These are phyloP conservation scores for Trametes coccinea DNA, from an alignment of 768 basidiomycete species.

Conservation along the genomic window DNA sequence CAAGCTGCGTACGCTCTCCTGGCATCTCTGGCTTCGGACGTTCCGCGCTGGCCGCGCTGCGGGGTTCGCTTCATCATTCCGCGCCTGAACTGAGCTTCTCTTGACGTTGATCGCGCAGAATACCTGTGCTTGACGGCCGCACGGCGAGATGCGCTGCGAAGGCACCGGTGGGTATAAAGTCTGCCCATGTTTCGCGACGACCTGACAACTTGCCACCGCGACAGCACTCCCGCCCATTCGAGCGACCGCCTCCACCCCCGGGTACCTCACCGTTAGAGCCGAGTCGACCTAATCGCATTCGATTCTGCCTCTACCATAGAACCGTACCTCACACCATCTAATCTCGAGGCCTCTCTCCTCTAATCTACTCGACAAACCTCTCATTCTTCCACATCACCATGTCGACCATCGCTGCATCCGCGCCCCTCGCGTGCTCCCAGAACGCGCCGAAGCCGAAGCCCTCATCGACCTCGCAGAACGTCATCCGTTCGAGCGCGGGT, in stretches of 20 bases:
- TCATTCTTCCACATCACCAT: slow-evolving; percentile 2
- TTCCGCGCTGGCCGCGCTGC: slow-evolving; percentile 8
- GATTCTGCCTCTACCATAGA: background rate
- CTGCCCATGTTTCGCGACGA: background rate
- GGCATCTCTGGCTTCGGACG: background rate
- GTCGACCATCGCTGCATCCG: slow-evolving; percentile 13
- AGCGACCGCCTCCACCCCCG: slow-evolving; percentile 1
- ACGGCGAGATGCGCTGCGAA: slow-evolving; percentile 17
- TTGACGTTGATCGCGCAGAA: slow-evolving; percentile 22
- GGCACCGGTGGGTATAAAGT: slow-evolving; percentile 1
- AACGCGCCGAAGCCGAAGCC: slow-evolving; percentile 21
- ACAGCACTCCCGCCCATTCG: slow-evolving; percentile 8
- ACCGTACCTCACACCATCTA: background rate
- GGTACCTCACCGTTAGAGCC: background rate
- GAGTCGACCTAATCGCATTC: background rate
- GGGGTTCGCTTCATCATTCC: slow-evolving; percentile 9
- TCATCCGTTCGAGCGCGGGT: slow-evolving; percentile 27
- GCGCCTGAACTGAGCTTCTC: slow-evolving; percentile 10
- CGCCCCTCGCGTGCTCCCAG: slow-evolving; percentile 17
- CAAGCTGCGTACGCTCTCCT: background rate
- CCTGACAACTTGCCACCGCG: slow-evolving; percentile 12
- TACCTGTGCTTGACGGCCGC: slow-evolving; percentile 17
- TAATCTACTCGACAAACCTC: background rate
- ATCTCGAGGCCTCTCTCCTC: background rate
- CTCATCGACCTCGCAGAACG: slow-evolving; percentile 21